Conservation (phyloP, 2,329 filamentous ascomycete species). For the Colletotrichum chlorophyti region DNA sequence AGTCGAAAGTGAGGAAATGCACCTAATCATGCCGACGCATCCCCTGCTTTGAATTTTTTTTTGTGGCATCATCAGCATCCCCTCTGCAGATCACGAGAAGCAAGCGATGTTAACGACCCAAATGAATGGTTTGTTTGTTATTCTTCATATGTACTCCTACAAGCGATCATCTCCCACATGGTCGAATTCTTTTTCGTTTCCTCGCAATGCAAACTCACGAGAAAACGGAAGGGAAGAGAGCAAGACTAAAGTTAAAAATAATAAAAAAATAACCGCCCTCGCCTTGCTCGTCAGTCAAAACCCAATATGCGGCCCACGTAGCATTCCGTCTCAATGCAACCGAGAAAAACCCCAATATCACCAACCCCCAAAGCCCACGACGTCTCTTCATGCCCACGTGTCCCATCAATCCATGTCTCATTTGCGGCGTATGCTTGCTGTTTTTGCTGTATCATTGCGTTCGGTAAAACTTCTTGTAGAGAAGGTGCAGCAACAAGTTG, state of each 20-base stretch:
- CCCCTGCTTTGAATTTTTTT: not conserved
- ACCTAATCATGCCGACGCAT: too few species aligned
- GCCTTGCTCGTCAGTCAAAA: constrained; percentile 17
- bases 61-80: not conserved
- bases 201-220: constrained; percentile 26
- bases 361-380: constrained; percentile 9
- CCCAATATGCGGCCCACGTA: constrained; percentile 21
- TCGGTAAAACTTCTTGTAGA: constrained; percentile 98
- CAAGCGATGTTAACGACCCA: not conserved
- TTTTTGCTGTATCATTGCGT: constrained; percentile 55
- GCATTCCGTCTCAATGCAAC: constrained; percentile 19
- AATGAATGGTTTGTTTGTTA: not conserved
- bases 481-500: constrained; percentile 92
- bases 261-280: constrained; percentile 9
- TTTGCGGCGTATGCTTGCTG: not conserved
- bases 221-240: not conserved
- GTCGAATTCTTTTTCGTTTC: constrained; percentile 14
- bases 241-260: not conserved
- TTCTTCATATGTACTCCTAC: constrained; percentile 20
- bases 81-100: too few species aligned
- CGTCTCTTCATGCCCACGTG: constrained; percentile 12
- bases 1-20: not conserved
- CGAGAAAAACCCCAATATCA: constrained; percentile 18
- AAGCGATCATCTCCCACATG: constrained; percentile 10
- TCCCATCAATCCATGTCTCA: constrained; percentile 26